phyloP scores from a whole-genome alignment of 2,329 filamentous ascomycete species.

The Beauveria caledonica region DNA sequence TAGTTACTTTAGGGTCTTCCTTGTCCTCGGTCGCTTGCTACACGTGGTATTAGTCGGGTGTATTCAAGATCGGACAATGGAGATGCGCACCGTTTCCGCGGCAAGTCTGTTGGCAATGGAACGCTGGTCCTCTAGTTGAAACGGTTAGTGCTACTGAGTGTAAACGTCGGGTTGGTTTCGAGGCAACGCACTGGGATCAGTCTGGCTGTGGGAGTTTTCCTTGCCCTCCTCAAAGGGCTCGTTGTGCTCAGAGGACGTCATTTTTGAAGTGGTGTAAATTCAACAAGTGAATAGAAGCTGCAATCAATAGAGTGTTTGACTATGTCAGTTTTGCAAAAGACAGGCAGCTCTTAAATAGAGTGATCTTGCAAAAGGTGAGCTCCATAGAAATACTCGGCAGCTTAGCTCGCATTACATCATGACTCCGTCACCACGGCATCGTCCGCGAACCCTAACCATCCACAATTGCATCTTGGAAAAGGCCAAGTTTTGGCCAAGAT shows the following conservation, averaged over 20 bases:
- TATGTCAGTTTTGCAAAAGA: background rate
- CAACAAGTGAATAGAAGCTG: no score
- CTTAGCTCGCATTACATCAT: slow-evolving; percentile 11
- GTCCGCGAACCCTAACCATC: background rate
- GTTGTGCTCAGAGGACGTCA: background rate
- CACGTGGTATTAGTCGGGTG: background rate
- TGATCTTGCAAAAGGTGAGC: background rate
- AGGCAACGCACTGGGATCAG: slow-evolving; percentile 55
- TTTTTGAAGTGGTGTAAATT: background rate
- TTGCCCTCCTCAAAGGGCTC: slow-evolving; percentile 56
- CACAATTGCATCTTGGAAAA: background rate
- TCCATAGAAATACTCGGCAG: slow-evolving; percentile 1
- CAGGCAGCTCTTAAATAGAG: background rate
- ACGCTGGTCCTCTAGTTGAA: slow-evolving; percentile 50
- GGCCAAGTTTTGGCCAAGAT: background rate
- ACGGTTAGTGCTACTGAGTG: slow-evolving; percentile 10
- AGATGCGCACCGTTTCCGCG: slow-evolving; percentile 41
- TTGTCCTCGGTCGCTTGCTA: background rate
- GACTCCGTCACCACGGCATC: slow-evolving; percentile 1
- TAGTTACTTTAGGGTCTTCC: slow-evolving; percentile 27
- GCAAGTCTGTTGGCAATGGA: slow-evolving; percentile 59
- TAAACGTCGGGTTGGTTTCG: background rate
- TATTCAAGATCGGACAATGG: background rate
- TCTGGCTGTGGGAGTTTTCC: slow-evolving; percentile 53
- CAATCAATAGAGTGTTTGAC: background rate